Evolutionary conservation across 345 rosid species (phyloP), one percentile per base, ranked within the genome.

Genomic region (Boechera retrofracta): DNA sequence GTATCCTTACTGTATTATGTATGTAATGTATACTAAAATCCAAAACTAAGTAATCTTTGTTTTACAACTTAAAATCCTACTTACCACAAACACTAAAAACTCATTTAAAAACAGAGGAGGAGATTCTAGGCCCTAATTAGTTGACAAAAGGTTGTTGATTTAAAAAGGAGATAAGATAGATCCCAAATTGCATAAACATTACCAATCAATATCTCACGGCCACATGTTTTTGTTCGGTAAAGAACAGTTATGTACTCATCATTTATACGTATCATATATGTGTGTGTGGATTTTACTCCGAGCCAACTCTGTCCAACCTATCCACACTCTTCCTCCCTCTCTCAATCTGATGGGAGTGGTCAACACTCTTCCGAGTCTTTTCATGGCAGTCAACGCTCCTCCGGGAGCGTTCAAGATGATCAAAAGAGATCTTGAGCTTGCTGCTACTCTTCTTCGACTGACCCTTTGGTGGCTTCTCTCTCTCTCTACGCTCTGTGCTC

Each of bases 341-440:
- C 66, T 95, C 99, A 67, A 87, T 8, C 78, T 86, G 95, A 60
- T 82, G 84, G 0, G 60, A 36, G 11, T 62, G 64, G 52, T 95
- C 99, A 2, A 89, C 81, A 75, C 87, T 90, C 79, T 83, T 90
- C 53, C 97, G 78, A 7, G 88, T 87, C 82, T 92, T 94, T 73
- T 92, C 98, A 2, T 89, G 93, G 84, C 89, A 91, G 78, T 95
- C 99, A 67, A 92, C 89, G 67, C 99, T 95, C 72, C 91, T 89
- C 72, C 97, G 75, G 1, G 97, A 89, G 80, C 91, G 84, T 69
- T 94, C 97, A 81, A 89, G 58, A 64, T 85, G 86, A 18, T 89
- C 95, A 55, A 89, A 89, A n/a, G 90, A 58, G 54, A 85, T 80
- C 59, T 85, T 85, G 24, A 87, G 57, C 83, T 89, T 89, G 75